Percentiles rank a stretch among this genome's conserved stretches.
Evolutionary conservation across 2,329 filamentous ascomycete species (phyloP).

Genomic region (Trichoderma citrinoviride): DNA sequence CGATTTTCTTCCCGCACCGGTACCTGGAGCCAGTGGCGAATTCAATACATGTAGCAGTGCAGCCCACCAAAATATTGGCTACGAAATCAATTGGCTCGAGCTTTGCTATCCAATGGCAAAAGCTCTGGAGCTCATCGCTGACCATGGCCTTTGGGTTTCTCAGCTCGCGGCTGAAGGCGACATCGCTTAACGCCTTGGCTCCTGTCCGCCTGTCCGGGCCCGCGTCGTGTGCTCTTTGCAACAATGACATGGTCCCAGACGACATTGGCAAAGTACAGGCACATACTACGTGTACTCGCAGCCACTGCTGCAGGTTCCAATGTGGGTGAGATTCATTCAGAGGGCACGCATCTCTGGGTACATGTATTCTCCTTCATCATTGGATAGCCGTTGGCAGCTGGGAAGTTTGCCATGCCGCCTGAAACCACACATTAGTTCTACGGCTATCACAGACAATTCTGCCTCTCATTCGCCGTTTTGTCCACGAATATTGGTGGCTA

Average conservation of each 20-base stretch:
- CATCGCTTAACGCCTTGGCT: not conserved
- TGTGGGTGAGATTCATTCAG: not conserved
- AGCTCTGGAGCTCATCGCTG: not conserved
- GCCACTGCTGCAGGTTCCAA: no score
- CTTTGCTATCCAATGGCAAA: not conserved
- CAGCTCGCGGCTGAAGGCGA: not conserved
- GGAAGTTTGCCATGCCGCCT: not conserved
- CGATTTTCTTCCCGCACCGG: not conserved
- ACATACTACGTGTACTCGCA: not conserved
- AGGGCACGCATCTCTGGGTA: not conserved
- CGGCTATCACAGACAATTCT: not conserved
- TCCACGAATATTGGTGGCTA: not conserved
- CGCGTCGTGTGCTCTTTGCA: not conserved
- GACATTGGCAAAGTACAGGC: no score
- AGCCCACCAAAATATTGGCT: not conserved
- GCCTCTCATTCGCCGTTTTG: not conserved
- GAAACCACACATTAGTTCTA: not conserved
- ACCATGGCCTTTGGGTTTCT: not conserved
- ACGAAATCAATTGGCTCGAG: no score
- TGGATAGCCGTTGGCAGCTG: not conserved
- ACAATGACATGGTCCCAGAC: no score
- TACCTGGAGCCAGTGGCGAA: slow-evolving; percentile 13
- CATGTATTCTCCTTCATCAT: not conserved
- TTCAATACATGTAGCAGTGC: not conserved
- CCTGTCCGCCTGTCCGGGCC: not conserved